Evolutionary conservation across 208 protist genomes (phyloP).

Genomic region (Leishmania aethiopica): DNA sequence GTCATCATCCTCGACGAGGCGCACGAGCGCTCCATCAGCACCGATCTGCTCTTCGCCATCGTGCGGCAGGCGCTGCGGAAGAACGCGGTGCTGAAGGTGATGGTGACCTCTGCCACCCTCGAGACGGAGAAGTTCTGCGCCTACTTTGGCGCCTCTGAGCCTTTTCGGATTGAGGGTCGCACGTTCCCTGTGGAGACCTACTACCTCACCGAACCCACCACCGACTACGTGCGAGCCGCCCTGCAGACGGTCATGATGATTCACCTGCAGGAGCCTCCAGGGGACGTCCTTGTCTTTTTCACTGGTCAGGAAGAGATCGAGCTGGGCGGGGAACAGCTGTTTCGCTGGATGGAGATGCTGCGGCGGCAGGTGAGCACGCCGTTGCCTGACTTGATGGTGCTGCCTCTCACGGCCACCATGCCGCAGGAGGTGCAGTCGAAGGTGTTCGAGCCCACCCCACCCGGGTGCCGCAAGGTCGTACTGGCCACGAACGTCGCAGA

Average conservation of each 20-base stretch:
- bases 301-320: slow-evolving; percentile 99
- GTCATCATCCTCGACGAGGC: slow-evolving; percentile 99
- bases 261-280: slow-evolving; percentile 96
- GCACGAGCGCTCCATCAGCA: slow-evolving; percentile 99
- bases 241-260: slow-evolving; percentile 99
- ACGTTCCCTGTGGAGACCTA: slow-evolving; percentile 98
- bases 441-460: slow-evolving; percentile 98
- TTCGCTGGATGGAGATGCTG: slow-evolving; percentile 86
- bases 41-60: slow-evolving; percentile 99
- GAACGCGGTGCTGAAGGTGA: slow-evolving; percentile 96
- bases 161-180: slow-evolving; percentile 98
- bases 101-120: slow-evolving; percentile 99
- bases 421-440: slow-evolving; percentile 98
- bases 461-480: slow-evolving; percentile 95
- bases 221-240: slow-evolving; percentile 97
- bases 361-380: slow-evolving; percentile 48
- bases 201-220: slow-evolving; percentile 92
- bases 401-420: slow-evolving; percentile 98
- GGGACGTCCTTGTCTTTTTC: slow-evolving; percentile 99
- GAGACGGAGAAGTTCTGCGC: slow-evolving; percentile 98
- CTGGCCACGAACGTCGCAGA: slow-evolving; percentile 99
- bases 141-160: slow-evolving; percentile 97
- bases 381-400: slow-evolving; percentile 94
- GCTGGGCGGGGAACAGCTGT: slow-evolving; percentile 97
- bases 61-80: slow-evolving; percentile 94